phyloP scores from a whole-genome alignment of 495 filamentous ascomycete species.

The Xylaria castorea region DNA sequence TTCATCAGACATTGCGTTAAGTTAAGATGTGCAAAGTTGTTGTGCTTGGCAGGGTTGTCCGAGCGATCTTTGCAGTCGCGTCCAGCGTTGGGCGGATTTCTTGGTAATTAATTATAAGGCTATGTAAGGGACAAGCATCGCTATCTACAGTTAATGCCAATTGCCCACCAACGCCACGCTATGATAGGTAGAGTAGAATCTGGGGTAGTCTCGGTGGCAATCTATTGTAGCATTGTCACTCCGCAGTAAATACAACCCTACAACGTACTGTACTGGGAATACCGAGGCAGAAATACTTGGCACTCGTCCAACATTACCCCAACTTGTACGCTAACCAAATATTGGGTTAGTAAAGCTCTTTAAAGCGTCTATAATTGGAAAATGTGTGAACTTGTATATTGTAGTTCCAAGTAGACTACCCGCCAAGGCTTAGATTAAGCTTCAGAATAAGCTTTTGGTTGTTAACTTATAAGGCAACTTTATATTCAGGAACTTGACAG shows the following conservation, averaged over 20 bases:
- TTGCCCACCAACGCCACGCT: not conserved
- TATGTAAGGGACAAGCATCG: not conserved
- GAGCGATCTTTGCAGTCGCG: not conserved
- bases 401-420: not conserved
- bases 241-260: not conserved
- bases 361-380: not conserved
- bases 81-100: not conserved
- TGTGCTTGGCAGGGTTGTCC: not conserved
- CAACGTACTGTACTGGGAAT: not conserved
- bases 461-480: not conserved
- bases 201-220: not conserved
- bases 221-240: not conserved
- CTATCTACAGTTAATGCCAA: not conserved
- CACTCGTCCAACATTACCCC: not conserved
- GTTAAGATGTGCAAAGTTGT: not conserved
- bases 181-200: not conserved
- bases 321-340: not conserved
- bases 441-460: not conserved
- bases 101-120: not conserved
- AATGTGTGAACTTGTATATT: not conserved
- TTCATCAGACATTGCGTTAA: constrained; percentile 28
- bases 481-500: not conserved
- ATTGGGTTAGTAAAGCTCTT: not conserved
- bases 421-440: not conserved
- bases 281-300: not conserved